phyloP scores from a whole-genome alignment of 805 yeast genomes.

The Yarrowia sp. region DNA sequence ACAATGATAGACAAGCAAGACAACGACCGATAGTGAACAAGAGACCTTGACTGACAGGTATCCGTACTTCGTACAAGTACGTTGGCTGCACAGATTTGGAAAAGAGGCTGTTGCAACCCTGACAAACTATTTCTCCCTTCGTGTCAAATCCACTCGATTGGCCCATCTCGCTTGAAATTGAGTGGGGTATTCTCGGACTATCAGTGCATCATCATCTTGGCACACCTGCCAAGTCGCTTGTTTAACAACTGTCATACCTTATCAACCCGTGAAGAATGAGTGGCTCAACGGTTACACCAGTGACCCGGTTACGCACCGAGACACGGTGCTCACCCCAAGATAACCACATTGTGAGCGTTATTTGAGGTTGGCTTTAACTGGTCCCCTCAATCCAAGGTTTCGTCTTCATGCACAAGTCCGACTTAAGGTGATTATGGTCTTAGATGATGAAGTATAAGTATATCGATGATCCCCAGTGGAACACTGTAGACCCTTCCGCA shows the following conservation, averaged over 20 bases:
- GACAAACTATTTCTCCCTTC: too few relatives aligned
- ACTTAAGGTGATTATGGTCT: constrained; percentile 15
- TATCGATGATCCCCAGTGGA: background rate
- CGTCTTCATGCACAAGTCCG: constrained; percentile 4
- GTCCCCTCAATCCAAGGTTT: constrained; percentile 14
- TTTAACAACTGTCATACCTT: background rate
- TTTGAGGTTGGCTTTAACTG: background rate
- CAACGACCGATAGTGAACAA: too few relatives aligned
- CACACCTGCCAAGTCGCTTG: constrained; percentile 13
- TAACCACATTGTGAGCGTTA: background rate
- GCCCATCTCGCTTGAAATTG: background rate
- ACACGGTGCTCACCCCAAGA: background rate
- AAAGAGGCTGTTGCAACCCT: too few relatives aligned
- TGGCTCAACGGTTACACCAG: background rate
- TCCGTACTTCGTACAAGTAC: too few relatives aligned
- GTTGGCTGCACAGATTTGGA: too few relatives aligned
- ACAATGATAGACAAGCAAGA: background rate
- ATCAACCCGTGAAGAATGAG: background rate
- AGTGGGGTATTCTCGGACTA: constrained; percentile 19
- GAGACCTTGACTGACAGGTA: too few relatives aligned
- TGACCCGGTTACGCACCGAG: background rate
- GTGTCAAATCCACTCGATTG: too few relatives aligned
- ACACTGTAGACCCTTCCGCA: background rate
- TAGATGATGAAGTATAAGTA: constrained; percentile 17
- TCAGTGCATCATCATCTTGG: constrained; percentile 22